phyloP scores from a whole-genome alignment of 371 early-diverging fungal species.

The Rhizopus sp. region DNA sequence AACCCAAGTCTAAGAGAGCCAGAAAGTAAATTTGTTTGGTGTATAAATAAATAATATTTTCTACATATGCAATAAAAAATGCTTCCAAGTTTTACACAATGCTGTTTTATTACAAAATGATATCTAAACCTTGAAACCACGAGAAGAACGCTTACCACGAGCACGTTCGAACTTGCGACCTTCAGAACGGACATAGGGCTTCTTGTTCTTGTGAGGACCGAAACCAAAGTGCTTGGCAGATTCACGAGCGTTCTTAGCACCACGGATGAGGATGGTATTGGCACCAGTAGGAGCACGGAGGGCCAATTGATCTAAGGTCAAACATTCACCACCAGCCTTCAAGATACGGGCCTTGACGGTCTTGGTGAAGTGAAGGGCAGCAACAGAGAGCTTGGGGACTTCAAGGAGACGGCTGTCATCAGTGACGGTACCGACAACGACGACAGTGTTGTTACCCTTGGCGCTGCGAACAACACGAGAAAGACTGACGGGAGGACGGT shows the following conservation, averaged over 20 bases:
- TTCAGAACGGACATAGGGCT: constrained; percentile 97
- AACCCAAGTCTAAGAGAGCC: constrained; percentile 10
- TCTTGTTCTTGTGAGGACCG: constrained; percentile 70
- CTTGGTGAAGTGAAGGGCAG: constrained; percentile 92
- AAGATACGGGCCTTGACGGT: constrained; percentile 96
- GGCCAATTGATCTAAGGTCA: constrained; percentile 98
- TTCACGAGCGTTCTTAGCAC: constrained; percentile 81
- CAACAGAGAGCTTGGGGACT: constrained; percentile 94
- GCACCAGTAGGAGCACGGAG: constrained; percentile 96
- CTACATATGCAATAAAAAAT: not conserved
- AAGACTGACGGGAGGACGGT: constrained; percentile 94
- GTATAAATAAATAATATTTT: not conserved
- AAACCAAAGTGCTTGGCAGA: constrained; percentile 87
- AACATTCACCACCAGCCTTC: constrained; percentile 97
- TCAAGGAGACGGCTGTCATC: constrained; percentile 94
- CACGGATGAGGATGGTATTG: constrained; percentile 95
- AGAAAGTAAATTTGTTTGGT: constrained; percentile 8
- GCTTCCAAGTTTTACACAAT: constrained; percentile 2
- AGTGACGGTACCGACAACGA: constrained; percentile 95
- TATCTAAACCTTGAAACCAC: constrained; percentile 89
- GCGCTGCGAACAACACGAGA: constrained; percentile 83
- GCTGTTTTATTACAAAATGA: constrained; percentile 5
- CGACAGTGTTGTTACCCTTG: constrained; percentile 80
- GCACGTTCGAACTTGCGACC: constrained; percentile 99
- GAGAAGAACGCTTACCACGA: constrained; percentile 97